Base-by-base conservation (phyloP, 345 rosid genomes). In the Excoecaria agallocha region DNA sequence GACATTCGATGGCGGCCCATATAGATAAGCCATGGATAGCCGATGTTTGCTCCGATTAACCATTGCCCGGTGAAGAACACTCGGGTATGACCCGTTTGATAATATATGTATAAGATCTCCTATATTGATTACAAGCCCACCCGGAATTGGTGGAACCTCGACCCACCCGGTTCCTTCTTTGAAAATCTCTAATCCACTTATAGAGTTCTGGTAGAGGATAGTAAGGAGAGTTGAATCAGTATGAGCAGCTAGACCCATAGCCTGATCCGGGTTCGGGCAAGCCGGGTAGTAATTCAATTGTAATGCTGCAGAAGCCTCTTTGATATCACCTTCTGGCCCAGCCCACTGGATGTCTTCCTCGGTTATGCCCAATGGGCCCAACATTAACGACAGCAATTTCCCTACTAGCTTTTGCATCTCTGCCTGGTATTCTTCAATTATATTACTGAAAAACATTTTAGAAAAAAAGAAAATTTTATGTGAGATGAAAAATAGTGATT, bases 221-320 rank as follows among this genome's bases (percentile, higher is more conserved):
- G 97, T 95, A 80, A 95, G 76, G 24, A 93, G 85, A 22, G 96
- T 87, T 0, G 98, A 93, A 82, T 95, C 98, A 0, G 98, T 93
- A 81, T 93, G 99, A 0, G 96, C 88, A 1, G 96, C 89, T 0
- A 95, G 89, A 77, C 99, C 99, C 99, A 95, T 93, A 45, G 99
- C 94, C 50, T 81, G 81, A 66, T 89, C 96, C 6, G 97, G 98
- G 43, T 95, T 94, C 11, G 97, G 98, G 66, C 98, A 95, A 69
- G 87, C 77, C 54, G 99, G 99, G 81, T 95, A 95, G 78, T 83
- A 74, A 65, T 95, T 94, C 76, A 94, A 55, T 67, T 92, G 97
- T 19, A 91, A 51, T 6, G 88, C 97, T 20, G 88, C 72, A n/a
- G 78, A 79, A 54, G 77, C 77, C 15, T 56, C 75, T 22, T 71